Evolutionary conservation across 768 basidiomycete species (phyloP).

Genomic region (Exidia glandulosa): DNA sequence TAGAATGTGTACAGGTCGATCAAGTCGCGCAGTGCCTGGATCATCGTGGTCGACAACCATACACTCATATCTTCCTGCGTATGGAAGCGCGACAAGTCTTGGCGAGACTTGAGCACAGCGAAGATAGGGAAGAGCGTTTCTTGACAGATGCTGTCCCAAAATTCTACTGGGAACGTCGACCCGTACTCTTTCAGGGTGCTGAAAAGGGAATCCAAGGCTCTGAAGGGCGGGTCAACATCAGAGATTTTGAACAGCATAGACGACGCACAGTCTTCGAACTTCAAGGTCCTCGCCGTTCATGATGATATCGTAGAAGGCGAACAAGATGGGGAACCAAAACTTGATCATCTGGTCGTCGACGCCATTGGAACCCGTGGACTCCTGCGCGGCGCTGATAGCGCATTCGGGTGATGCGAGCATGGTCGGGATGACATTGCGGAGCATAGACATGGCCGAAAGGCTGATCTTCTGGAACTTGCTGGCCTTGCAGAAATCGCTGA

Average conservation of each 20-base stretch:
- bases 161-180: constrained; percentile 70
- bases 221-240: constrained; percentile 21
- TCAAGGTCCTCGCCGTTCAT: constrained; percentile 99
- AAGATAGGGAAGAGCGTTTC: constrained; percentile 98
- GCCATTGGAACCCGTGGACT: constrained; percentile 23
- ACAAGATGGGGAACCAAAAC: constrained; percentile 94
- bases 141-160: constrained; percentile 97
- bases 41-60: constrained; percentile 98
- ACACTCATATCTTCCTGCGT: constrained; percentile 99
- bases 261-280: constrained; percentile 82
- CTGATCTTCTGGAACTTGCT: constrained; percentile 99
- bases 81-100: constrained; percentile 85
- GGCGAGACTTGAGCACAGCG: constrained; percentile 84
- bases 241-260: background rate
- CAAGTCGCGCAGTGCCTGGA: constrained; percentile 89
- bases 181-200: constrained; percentile 88
- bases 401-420: constrained; percentile 82
- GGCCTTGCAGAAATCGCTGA: constrained; percentile 98
- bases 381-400: constrained; percentile 23
- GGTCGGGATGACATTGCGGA: constrained; percentile 82
- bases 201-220: constrained; percentile 94
- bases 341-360: constrained; percentile 81
- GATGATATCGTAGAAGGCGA: constrained; percentile 98
- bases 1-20: constrained; percentile 94
- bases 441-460: constrained; percentile 91